phyloP scores from a whole-genome alignment of 202 grass and related monocot genomes.

The Zoysia matrella region DNA sequence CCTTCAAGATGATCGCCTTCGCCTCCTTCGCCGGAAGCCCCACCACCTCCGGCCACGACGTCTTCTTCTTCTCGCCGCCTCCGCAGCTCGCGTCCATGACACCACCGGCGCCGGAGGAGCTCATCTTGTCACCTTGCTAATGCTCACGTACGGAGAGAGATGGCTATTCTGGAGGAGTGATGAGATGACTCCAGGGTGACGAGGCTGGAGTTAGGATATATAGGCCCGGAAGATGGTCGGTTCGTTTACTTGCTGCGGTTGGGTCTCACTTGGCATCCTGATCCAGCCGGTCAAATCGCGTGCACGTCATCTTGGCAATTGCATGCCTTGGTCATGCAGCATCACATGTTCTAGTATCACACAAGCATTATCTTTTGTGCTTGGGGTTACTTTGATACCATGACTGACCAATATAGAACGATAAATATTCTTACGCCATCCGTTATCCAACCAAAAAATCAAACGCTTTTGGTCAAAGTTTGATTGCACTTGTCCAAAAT shows the following conservation, averaged over 20 bases:
- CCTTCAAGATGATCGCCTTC: not conserved
- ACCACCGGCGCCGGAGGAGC: not conserved
- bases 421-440: too few relatives aligned
- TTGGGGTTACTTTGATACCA: too few relatives aligned
- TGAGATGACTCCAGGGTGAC: too few relatives aligned
- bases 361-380: too few relatives aligned
- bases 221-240: not conserved
- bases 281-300: not conserved
- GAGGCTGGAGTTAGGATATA: not conserved
- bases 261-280: not conserved
- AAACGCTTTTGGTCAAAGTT: too few relatives aligned
- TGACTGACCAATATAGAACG: too few relatives aligned
- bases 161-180: too few relatives aligned
- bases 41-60: constrained; percentile 6
- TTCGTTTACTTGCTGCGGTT: not conserved
- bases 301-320: not conserved
- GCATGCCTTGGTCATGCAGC: not conserved
- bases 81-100: not conserved
- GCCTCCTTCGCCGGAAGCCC: not conserved
- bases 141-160: too few relatives aligned
- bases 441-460: too few relatives aligned
- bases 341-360: not conserved
- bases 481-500: too few relatives aligned
- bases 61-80: not conserved
- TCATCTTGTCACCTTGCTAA: not conserved